Evolutionary conservation across 2,329 filamentous ascomycete species (phyloP).

Genomic region (Pyrenophora graminea): DNA sequence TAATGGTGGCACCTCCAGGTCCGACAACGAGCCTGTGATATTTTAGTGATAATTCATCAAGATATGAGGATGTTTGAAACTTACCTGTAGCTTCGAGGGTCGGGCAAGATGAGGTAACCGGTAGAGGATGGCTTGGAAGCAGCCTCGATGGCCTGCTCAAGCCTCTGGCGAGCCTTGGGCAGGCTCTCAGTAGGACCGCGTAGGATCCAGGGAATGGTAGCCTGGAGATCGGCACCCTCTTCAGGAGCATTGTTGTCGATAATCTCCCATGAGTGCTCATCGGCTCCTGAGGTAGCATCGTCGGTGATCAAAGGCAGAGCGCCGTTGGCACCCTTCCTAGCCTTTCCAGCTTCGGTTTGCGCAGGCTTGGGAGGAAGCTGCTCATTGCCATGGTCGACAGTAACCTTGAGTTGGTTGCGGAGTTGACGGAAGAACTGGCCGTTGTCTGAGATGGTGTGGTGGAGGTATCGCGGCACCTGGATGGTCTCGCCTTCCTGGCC

Average conservation of each 20-base stretch:
- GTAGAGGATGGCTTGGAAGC: constrained; percentile 71
- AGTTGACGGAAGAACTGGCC: constrained; percentile 93
- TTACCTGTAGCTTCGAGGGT: constrained; percentile 76
- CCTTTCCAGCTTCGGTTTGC: constrained; percentile 51
- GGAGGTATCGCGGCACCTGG: constrained; percentile 78
- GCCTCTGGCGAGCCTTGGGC: constrained; percentile 75
- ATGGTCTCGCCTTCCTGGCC: constrained; percentile 86
- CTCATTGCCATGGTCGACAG: constrained; percentile 86
- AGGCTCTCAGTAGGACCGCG: constrained; percentile 78
- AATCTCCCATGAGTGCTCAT: constrained; percentile 82
- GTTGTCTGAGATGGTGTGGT: constrained; percentile 84
- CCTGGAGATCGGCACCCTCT: constrained; percentile 57
- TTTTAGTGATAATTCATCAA: constrained; percentile 9
- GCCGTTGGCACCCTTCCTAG: constrained; percentile 60
- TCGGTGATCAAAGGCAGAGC: constrained; percentile 92
- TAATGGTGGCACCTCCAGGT: constrained; percentile 86
- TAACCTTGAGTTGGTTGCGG: constrained; percentile 82
- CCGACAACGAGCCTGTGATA: constrained; percentile 75
- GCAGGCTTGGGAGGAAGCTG: constrained; percentile 72
- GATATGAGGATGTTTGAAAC: not conserved
- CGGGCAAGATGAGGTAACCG: constrained; percentile 87
- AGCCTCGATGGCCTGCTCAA: constrained; percentile 74
- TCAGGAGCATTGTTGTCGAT: constrained; percentile 64
- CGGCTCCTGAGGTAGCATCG: constrained; percentile 59
- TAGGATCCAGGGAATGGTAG: constrained; percentile 85